These are phyloP conservation scores for Crithidia mellificae DNA, from an alignment of 208 protist species.

Conservation along the genomic window DNA sequence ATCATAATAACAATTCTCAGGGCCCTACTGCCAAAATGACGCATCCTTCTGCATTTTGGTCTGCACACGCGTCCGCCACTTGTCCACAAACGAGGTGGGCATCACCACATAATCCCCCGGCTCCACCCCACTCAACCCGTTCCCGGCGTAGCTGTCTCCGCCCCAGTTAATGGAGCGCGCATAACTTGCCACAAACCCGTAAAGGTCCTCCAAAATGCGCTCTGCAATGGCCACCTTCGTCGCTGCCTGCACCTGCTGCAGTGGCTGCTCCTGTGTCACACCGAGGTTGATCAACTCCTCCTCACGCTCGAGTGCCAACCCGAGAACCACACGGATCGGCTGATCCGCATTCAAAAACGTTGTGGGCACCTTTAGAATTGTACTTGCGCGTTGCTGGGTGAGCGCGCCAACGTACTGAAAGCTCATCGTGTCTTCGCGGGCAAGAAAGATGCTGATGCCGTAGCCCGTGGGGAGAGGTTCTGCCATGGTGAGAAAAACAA, in stretches of 20 bases:
- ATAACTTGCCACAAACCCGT: constrained; percentile 72
- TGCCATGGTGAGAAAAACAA: constrained; percentile 70
- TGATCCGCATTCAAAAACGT: constrained; percentile 33
- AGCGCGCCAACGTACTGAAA: constrained; percentile 79
- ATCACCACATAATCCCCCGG: constrained; percentile 71
- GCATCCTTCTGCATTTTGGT: constrained; percentile 64
- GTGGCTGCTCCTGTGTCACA: constrained; percentile 36
- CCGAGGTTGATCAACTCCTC: constrained; percentile 67
- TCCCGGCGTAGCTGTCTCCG: background rate
- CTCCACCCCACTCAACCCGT: constrained; percentile 14
- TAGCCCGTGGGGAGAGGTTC: constrained; percentile 40
- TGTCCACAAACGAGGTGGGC: constrained; percentile 71
- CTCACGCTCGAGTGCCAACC: constrained; percentile 56
- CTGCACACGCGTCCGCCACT: constrained; percentile 55
- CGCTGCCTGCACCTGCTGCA: constrained; percentile 51
- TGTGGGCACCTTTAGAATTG: constrained; percentile 49
- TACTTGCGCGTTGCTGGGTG: constrained; percentile 52
- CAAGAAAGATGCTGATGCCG: constrained; percentile 66
- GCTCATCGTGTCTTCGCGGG: constrained; percentile 46
- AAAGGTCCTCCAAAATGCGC: constrained; percentile 72
- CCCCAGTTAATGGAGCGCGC: constrained; percentile 33
- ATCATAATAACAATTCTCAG: no score
- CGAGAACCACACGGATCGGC: constrained; percentile 54
- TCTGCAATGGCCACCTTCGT: constrained; percentile 71
- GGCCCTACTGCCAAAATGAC: constrained; percentile 55